Evolutionary conservation across 768 basidiomycete species (phyloP).

Genomic region (Mycena galopus): DNA sequence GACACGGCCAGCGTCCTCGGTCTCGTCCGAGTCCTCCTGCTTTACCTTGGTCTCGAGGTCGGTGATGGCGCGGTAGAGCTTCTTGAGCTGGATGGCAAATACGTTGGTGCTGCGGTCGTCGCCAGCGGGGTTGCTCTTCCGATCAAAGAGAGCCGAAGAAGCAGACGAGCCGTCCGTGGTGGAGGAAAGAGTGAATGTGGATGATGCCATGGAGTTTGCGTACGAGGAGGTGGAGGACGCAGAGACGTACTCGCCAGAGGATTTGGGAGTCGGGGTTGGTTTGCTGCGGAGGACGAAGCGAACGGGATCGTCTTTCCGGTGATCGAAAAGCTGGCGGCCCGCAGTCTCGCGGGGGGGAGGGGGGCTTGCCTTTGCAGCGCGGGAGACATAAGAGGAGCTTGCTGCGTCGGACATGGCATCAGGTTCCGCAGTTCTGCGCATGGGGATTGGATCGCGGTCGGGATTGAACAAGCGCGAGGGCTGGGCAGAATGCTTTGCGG

Average conservation of each 20-base stretch:
- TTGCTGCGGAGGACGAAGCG: slow-evolving; percentile 80
- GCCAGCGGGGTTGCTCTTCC: slow-evolving; percentile 56
- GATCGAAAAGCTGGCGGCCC: slow-evolving; percentile 84
- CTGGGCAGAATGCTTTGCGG: slow-evolving; percentile 48
- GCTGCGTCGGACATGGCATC: slow-evolving; percentile 74
- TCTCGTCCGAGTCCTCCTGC: slow-evolving; percentile 70
- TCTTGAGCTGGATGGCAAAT: slow-evolving; percentile 82
- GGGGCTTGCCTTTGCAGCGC: slow-evolving; percentile 47
- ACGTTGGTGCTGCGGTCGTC: slow-evolving; percentile 74
- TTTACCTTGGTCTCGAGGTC: slow-evolving; percentile 83
- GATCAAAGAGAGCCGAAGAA: slow-evolving; percentile 78
- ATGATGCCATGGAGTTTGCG: slow-evolving; percentile 75
- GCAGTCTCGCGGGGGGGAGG: slow-evolving; percentile 48
- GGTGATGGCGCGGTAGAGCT: slow-evolving; percentile 86
- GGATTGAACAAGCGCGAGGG: slow-evolving; percentile 77
- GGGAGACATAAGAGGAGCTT: slow-evolving; percentile 63
- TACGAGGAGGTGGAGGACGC: slow-evolving; percentile 84
- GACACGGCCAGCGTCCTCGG: slow-evolving; percentile 57
- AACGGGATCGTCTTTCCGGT: slow-evolving; percentile 91
- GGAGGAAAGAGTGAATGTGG: slow-evolving; percentile 80
- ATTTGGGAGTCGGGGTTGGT: slow-evolving; percentile 64
- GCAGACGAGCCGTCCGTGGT: slow-evolving; percentile 83
- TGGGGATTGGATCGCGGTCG: slow-evolving; percentile 74
- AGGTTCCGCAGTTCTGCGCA: slow-evolving; percentile 72
- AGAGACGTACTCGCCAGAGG: slow-evolving; percentile 78